A percentile compares a stretch with the other conserved stretches of the same genome.
Evolutionary conservation across 106 monocot species (phyloP).

Genomic region (Allium fistulosum): DNA sequence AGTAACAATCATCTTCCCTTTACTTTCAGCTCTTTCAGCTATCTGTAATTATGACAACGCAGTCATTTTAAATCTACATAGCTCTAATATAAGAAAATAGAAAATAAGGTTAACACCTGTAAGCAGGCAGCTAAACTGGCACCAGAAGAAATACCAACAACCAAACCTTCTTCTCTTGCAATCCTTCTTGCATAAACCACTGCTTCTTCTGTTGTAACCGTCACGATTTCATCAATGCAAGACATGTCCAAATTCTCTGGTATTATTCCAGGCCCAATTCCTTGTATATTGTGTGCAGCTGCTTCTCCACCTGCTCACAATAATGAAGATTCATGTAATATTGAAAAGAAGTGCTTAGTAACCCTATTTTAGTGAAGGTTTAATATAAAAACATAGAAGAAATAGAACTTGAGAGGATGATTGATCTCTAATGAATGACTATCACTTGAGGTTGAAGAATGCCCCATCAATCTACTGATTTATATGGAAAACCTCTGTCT

Average conservation of each 20-base stretch:
- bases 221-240: slow-evolving; percentile 56
- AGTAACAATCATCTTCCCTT: slow-evolving; percentile 82
- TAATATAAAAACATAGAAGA: too few relatives aligned
- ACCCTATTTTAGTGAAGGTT: too few relatives aligned
- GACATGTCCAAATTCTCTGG: slow-evolving; percentile 46
- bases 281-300: slow-evolving; percentile 69
- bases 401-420: too few relatives aligned
- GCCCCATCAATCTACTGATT: too few relatives aligned
- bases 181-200: slow-evolving; percentile 54
- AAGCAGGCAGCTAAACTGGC: slow-evolving; percentile 70
- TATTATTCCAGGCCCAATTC: slow-evolving; percentile 59
- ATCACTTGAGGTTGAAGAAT: too few relatives aligned
- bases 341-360: too few relatives aligned
- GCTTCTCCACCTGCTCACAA: slow-evolving; percentile 41
- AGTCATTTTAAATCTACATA: too few relatives aligned
- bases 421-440: too few relatives aligned
- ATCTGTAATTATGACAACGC: slow-evolving; percentile 20
- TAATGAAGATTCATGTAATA: not conserved
- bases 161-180: slow-evolving; percentile 74
- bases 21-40: slow-evolving; percentile 48
- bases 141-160: slow-evolving; percentile 89
- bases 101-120: slow-evolving; percentile 42
- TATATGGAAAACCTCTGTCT: too few relatives aligned
- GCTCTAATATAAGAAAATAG: too few relatives aligned
- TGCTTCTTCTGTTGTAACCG: slow-evolving; percentile 61